Evolutionary conservation across 1,139 yeast species (phyloP).

Genomic region (Suhomyces atakaporum): DNA sequence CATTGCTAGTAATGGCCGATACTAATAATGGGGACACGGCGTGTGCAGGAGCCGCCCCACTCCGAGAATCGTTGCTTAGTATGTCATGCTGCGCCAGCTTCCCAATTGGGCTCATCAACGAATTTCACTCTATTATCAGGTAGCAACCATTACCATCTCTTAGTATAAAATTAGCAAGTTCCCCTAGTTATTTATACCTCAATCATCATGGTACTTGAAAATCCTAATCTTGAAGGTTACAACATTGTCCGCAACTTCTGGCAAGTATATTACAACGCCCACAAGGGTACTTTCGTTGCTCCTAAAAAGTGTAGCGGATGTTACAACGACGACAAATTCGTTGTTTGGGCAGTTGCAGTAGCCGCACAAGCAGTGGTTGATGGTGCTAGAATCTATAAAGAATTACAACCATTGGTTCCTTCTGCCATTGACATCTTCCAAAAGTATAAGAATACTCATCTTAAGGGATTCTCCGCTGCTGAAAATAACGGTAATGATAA

Average conservation of each 20-base stretch:
- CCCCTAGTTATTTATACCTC: background rate
- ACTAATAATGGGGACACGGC: background rate
- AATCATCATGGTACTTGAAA: constrained; percentile 29
- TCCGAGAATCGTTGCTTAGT: constrained; percentile 2
- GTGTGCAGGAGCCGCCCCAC: background rate
- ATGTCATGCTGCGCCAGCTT: constrained; percentile 3
- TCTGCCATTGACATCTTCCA: constrained; percentile 55
- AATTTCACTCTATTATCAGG: constrained; percentile 7
- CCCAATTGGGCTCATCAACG: constrained; percentile 9
- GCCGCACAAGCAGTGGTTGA: constrained; percentile 64
- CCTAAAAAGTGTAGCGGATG: constrained; percentile 49
- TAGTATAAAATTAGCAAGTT: constrained; percentile 2
- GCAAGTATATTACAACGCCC: constrained; percentile 48
- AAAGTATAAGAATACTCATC: constrained; percentile 52
- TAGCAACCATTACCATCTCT: constrained; percentile 4
- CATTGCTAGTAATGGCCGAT: no score
- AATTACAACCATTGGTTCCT: constrained; percentile 56
- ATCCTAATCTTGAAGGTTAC: constrained; percentile 57
- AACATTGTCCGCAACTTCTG: constrained; percentile 46
- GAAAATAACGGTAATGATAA: constrained; percentile 56
- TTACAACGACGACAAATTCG: constrained; percentile 56
- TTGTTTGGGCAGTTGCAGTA: constrained; percentile 70
- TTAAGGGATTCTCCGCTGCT: constrained; percentile 61
- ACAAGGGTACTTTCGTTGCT: constrained; percentile 45
- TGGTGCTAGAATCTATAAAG: constrained; percentile 59